Conservation (phyloP, 345 rosid genomes). For the Moringa oleifera region DNA sequence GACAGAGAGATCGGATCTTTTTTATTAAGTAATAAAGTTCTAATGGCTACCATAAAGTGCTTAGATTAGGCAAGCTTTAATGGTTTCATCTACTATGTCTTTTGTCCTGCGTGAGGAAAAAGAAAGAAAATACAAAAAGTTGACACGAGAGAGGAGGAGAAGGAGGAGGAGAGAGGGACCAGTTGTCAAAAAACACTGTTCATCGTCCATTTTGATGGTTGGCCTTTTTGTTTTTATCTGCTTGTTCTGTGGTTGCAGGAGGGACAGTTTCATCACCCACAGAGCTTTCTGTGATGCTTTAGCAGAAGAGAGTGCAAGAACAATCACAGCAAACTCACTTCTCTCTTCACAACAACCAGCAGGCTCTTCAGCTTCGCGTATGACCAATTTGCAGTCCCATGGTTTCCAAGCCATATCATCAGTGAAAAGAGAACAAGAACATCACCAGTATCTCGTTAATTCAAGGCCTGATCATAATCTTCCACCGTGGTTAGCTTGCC, state of each 20-base stretch:
- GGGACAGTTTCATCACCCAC: constrained; percentile 68
- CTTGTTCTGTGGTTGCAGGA: constrained; percentile 32
- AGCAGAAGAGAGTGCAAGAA: constrained; percentile 40
- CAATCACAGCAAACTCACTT: constrained; percentile 22
- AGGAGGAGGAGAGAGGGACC: background rate
- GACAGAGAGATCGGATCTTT: background rate
- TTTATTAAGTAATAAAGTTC: constrained; percentile 5
- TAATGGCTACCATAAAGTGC: constrained; percentile 11
- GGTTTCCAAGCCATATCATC: constrained; percentile 16
- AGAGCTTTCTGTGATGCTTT: constrained; percentile 62
- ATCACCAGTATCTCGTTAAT: constrained; percentile 13
- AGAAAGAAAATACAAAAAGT: constrained; percentile 27
- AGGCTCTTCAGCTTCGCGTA: constrained; percentile 16
- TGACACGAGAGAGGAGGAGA: constrained; percentile 9
- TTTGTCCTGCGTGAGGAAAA: constrained; percentile 25
- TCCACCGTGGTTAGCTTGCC: no score
- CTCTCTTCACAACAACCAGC: constrained; percentile 18
- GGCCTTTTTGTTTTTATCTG: constrained; percentile 33
- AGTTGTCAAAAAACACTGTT: constrained; percentile 4
- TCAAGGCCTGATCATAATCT: constrained; percentile 18
- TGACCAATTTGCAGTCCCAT: constrained; percentile 16
- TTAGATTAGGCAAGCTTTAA: constrained; percentile 17
- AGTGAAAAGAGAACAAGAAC: constrained; percentile 38
- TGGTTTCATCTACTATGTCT: constrained; percentile 14
- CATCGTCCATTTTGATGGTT: constrained; percentile 18